Base-by-base conservation (phyloP, 208 protist species). In the Angomonas deanei region DNA sequence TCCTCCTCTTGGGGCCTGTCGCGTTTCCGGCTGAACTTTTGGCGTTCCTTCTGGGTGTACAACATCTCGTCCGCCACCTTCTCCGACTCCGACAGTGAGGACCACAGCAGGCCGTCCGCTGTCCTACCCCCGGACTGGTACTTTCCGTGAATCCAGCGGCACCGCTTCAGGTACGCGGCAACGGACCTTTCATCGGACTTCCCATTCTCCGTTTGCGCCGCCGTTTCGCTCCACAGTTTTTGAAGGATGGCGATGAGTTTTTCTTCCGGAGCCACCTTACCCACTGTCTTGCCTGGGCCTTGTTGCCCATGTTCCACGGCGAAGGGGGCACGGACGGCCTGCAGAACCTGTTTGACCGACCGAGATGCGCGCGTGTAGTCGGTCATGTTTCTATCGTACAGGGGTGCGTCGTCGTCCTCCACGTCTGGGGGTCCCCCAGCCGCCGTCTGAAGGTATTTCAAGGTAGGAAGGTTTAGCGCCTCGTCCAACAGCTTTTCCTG, bases 121-220 rank as follows among this genome's bases (percentile, higher is more conserved):
- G 64, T 47, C 2, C 36, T 49, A 47, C 53, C 53, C 49, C 64
- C 52, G 24, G 64, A 24, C 32, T 55, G 5, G 8, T 60, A 21
- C 62, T 84, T 78, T 31, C 67, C 64, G 15, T 77, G 64, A 3
- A 90, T 72, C 83, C 83, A 90, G 13, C 72, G 57, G 31, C 86
- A 74, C 13, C 83, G 79, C 59, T 80, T 78, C 38, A 90, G 48
- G 50, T 90, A 90, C 23, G 79, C 76, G 17, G 73, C 57, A 28
- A 90, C 77, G 11, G 63, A 66, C 21, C 76, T 64, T 21, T 61
- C 70, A 19, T 53, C 63, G 31, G 63, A 59, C 11, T 66, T 64
- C 53, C 32, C 67, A 34, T 56, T 28, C 1, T 31, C 52, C 30
- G 38, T 30, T 10, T 15, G 38, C 11, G 36, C 50, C 13, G 28